A percentile compares a stretch with the other conserved stretches of the same genome.
These are phyloP conservation scores for Lachnellula occidentalis DNA, from an alignment of 2,329 filamentous ascomycete genomes.

Conservation along the genomic window DNA sequence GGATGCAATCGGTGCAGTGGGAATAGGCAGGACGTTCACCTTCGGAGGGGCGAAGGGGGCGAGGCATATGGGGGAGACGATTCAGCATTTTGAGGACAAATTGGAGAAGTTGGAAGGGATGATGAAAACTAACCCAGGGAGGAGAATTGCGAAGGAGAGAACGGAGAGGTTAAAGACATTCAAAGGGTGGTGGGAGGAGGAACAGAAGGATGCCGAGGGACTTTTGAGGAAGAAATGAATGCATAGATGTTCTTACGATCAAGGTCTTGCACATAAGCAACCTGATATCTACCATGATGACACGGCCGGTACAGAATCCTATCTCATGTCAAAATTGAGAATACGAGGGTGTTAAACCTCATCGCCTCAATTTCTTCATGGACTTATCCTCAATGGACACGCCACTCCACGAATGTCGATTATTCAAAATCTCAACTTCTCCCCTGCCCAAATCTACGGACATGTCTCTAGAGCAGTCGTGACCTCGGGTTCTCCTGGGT, in stretches of 20 bases:
- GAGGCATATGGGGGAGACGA: conserved; percentile 55
- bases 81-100: conserved; percentile 77
- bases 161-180: conserved; percentile 48
- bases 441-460: too few species aligned
- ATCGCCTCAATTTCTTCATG: too few species aligned
- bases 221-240: conserved; percentile 21
- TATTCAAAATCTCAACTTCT: too few species aligned
- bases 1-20: conserved; percentile 87
- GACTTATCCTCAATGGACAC: too few species aligned
- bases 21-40: conserved; percentile 73
- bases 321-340: not conserved
- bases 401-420: too few species aligned
- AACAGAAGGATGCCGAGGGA: conserved; percentile 33
- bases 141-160: conserved; percentile 46
- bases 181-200: conserved; percentile 54
- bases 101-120: conserved; percentile 56
- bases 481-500: too few species aligned
- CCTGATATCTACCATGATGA: conserved; percentile 3
- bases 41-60: conserved; percentile 62
- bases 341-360: too few species aligned
- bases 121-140: conserved; percentile 59
- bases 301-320: not conserved
- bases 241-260: not conserved
- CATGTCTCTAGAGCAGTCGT: too few species aligned
- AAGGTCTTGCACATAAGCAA: not conserved